Evolutionary conservation across 1,284 basidiomycete species (phyloP).

Genomic region (Trichosporon asahii): DNA sequence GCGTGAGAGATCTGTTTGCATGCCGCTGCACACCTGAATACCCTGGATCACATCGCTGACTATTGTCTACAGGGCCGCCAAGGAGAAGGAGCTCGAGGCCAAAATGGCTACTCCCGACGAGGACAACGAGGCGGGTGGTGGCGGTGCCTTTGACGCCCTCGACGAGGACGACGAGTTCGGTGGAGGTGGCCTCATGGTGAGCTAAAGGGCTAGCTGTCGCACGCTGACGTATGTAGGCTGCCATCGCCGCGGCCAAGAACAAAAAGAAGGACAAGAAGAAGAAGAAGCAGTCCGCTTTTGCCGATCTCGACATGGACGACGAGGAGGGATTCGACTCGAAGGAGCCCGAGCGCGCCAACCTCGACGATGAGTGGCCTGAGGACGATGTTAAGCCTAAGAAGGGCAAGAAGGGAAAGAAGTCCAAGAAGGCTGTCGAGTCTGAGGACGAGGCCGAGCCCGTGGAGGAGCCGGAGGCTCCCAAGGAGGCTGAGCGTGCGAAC

Average conservation of each 20-base stretch:
- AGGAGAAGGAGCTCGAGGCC: slow-evolving; percentile 41
- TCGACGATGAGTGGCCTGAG: slow-evolving; percentile 40
- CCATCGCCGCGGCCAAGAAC: slow-evolving; percentile 30
- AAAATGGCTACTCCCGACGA: slow-evolving; percentile 56
- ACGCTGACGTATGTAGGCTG: slow-evolving; percentile 15
- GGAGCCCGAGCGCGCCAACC: slow-evolving; percentile 27
- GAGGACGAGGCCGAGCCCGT: slow-evolving; percentile 29
- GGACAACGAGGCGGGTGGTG: slow-evolving; percentile 50
- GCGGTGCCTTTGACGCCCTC: slow-evolving; percentile 41
- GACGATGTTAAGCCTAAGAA: slow-evolving; percentile 49
- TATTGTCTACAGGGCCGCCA: slow-evolving; percentile 39
- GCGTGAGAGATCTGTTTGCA: slow-evolving; percentile 32
- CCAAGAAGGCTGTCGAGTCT: slow-evolving; percentile 24
- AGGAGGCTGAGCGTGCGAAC: slow-evolving; percentile 41
- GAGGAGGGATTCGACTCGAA: slow-evolving; percentile 17
- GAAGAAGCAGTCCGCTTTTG: slow-evolving; percentile 48
- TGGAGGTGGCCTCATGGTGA: slow-evolving; percentile 79
- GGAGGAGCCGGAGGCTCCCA: slow-evolving; percentile 40
- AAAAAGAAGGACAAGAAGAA: slow-evolving; percentile 46
- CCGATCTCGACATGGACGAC: slow-evolving; percentile 16
- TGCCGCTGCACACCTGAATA: slow-evolving; percentile 16
- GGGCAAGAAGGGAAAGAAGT: slow-evolving; percentile 52
- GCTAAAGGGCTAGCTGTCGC: slow-evolving; percentile 36
- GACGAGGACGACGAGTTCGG: slow-evolving; percentile 62
- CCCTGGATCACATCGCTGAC: slow-evolving; percentile 16